phyloP scores from a whole-genome alignment of 2,329 filamentous ascomycete species.

The Colletotrichum sp. region DNA sequence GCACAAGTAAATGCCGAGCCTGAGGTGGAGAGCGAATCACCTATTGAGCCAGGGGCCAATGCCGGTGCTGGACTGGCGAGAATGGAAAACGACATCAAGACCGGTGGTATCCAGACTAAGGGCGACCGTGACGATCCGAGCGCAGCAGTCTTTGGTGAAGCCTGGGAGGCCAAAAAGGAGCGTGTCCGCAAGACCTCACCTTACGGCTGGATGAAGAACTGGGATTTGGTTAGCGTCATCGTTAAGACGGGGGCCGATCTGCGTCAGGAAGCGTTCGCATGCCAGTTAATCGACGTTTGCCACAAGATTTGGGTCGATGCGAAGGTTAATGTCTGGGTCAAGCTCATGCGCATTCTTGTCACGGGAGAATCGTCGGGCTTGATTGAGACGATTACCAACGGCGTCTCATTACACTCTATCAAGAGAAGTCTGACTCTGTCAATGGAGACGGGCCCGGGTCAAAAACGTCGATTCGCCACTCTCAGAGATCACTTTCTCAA shows the following conservation, averaged over 20 bases:
- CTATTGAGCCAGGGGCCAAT: constrained; percentile 61
- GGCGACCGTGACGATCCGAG: constrained; percentile 86
- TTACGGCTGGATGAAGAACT: constrained; percentile 89
- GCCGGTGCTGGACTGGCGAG: constrained; percentile 77
- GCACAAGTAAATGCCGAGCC: constrained; percentile 43
- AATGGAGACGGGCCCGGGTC: constrained; percentile 69
- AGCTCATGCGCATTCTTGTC: constrained; percentile 85
- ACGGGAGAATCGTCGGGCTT: constrained; percentile 85
- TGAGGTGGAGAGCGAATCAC: constrained; percentile 61
- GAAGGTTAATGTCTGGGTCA: constrained; percentile 81
- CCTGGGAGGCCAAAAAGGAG: constrained; percentile 84
- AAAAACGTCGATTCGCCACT: constrained; percentile 77
- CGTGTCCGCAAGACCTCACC: constrained; percentile 83
- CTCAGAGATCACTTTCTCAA: constrained; percentile 83
- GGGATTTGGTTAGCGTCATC: constrained; percentile 86
- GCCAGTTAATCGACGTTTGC: constrained; percentile 82
- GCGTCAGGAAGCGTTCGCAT: constrained; percentile 85
- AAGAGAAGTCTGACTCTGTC: constrained; percentile 82
- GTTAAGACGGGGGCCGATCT: constrained; percentile 86
- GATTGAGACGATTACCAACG: constrained; percentile 88
- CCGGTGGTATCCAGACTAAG: constrained; percentile 79
- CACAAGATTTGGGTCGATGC: constrained; percentile 83
- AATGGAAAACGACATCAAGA: constrained; percentile 91
- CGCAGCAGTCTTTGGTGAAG: constrained; percentile 85
- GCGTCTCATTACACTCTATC: constrained; percentile 84